A percentile compares a stretch with the other conserved stretches of the same genome.
Conservation (phyloP, 768 basidiomycete species). For the Tephrocybe rancida region DNA sequence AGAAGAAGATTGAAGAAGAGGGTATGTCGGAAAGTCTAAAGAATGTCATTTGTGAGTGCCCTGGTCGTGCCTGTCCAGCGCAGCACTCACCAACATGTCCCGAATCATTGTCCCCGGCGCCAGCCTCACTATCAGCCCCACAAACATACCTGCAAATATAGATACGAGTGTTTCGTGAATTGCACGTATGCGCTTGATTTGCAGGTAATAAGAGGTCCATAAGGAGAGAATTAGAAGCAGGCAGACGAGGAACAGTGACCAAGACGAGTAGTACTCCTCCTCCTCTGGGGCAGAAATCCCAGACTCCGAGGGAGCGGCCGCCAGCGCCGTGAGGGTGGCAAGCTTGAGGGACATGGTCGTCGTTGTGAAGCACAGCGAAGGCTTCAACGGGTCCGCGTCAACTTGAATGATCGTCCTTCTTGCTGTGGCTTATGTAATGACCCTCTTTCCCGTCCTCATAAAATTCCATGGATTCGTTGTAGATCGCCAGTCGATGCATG, state of each 20-base stretch:
- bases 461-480: too few relatives aligned
- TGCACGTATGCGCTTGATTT: constrained; percentile 93
- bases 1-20: constrained; percentile 98
- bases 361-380: constrained; percentile 10
- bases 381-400: not conserved
- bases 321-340: constrained; percentile 34
- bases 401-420: not conserved
- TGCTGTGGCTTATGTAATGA: constrained; percentile 1
- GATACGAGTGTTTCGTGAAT: constrained; percentile 96
- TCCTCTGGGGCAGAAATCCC: constrained; percentile 57
- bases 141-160: constrained; percentile 94
- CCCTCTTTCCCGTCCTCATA: too few relatives aligned
- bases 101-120: constrained; percentile 93
- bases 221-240: constrained; percentile 91
- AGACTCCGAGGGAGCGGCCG: constrained; percentile 30
- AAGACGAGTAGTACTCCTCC: constrained; percentile 90
- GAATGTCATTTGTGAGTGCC: not conserved
- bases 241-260: constrained; percentile 94
- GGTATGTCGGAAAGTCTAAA: constrained; percentile 93
- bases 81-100: constrained; percentile 88
- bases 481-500: too few relatives aligned
- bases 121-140: constrained; percentile 88
- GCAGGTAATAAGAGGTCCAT: constrained; percentile 96
- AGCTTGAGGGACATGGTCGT: constrained; percentile 38
- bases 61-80: not conserved